Evolutionary conservation across 495 filamentous ascomycete genomes (phyloP), one percentile per base, ranked within the genome.

Genomic region (Massariosphaeria phaeospora): DNA sequence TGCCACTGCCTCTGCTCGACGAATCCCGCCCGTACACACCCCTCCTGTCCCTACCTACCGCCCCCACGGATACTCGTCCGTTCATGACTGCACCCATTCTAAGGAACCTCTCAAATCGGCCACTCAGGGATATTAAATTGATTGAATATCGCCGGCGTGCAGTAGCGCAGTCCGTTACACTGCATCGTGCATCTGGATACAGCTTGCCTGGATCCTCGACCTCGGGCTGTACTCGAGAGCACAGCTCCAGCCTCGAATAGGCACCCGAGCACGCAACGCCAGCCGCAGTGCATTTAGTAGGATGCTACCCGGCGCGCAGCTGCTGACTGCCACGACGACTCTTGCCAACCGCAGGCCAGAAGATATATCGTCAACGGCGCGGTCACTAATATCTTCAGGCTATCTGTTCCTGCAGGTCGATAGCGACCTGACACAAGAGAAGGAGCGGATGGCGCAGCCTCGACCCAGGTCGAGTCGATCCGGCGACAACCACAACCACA

Each of bases 191-290:
- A 20, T 54, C 39, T 34, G 50, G 50, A 29, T 54, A 54, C 1
- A 40, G 23, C 9, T 9, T 11, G 1, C 50, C 50, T 11, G 46
- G 20, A 7, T 41, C 23, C 5, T 6, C 43, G 8, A 55, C 41
- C 52, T 33, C 30, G 10, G 24, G 44, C 53, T 24, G 10, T 12
- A 2, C 13, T 48, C 44, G 36, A 58, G 4, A 47, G 55, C 55
- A 52, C 49, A 53, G 56, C 49, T 48, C 31, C 33, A 49, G 43
- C 48, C 41, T 54, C 43, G 39, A 59, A 59, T 48, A 54, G 34
- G 49, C 48, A 53, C 44, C 48, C 56, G 34, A 53, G 41, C 13
- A 42, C 47, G 35, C 12, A 4, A 15, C 31, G 40, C 18, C n/a
- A n/a, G n/a, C n/a, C n/a, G n/a, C n/a, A n/a, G n/a, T n/a, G n/a